A percentile compares a stretch with the other conserved stretches of the same genome.
phyloP scores from a whole-genome alignment of 2,329 filamentous ascomycete genomes.

The Epichloe uncinata region DNA sequence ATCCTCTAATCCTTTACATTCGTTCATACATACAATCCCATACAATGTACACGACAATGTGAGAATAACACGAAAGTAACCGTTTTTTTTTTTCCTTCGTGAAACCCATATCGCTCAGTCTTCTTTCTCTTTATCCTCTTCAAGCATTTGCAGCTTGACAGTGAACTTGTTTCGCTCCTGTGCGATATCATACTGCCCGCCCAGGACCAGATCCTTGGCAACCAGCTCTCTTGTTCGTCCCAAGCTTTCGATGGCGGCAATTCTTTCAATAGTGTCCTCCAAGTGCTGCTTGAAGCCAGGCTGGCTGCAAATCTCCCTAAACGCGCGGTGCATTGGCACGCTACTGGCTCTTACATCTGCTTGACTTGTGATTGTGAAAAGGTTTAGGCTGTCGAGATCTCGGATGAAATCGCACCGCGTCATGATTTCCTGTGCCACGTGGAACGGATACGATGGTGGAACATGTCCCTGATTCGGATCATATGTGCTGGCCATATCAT shows the following conservation, averaged over 20 bases:
- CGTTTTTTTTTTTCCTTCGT: neutral
- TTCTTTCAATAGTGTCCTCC: conserved; percentile 70
- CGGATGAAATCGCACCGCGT: conserved; percentile 91
- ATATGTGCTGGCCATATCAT: conserved; percentile 52
- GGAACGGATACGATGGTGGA: conserved; percentile 67
- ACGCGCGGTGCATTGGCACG: conserved; percentile 91
- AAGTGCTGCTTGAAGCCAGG: conserved; percentile 73
- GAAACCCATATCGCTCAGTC: neutral
- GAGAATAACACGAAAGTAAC: neutral
- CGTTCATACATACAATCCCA: neutral
- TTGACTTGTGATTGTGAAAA: conserved; percentile 83
- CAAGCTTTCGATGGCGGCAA: conserved; percentile 83
- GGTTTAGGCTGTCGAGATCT: conserved; percentile 80
- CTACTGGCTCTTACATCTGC: conserved; percentile 85
- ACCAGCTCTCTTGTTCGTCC: conserved; percentile 90
- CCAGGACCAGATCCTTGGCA: conserved; percentile 82
- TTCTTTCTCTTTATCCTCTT: conserved; percentile 14
- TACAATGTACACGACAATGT: neutral
- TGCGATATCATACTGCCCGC: conserved; percentile 62
- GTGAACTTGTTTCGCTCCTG: conserved; percentile 25
- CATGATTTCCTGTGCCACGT: conserved; percentile 83
- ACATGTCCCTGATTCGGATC: conserved; percentile 55
- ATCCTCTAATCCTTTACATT: too few species aligned
- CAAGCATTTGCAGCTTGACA: conserved; percentile 30
- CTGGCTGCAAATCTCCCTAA: conserved; percentile 65